Percentiles rank a stretch among this genome's conserved stretches.
These are phyloP conservation scores for Orbilia blumenaviensis DNA, from an alignment of 2,329 filamentous ascomycete genomes.

Conservation along the genomic window DNA sequence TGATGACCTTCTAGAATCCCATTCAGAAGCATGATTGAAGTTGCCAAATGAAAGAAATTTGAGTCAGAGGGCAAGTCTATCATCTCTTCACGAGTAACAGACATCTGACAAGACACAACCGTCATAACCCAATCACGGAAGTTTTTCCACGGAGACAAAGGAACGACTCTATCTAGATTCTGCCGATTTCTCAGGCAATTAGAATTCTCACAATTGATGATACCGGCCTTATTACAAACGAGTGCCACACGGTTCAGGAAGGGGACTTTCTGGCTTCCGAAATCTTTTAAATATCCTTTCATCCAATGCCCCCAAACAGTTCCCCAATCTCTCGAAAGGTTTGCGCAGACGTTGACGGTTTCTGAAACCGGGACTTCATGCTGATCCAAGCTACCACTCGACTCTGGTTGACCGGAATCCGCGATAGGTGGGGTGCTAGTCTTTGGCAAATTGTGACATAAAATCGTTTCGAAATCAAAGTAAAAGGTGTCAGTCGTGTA, in stretches of 20 bases:
- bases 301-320: slow-evolving; percentile 1
- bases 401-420: neutral
- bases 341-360: neutral
- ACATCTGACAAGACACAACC: slow-evolving; percentile 7
- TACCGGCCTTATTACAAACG: neutral
- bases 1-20: slow-evolving; percentile 5
- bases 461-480: neutral
- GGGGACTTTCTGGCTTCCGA: neutral
- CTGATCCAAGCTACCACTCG: neutral
- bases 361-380: neutral
- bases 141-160: neutral
- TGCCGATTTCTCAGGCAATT: neutral
- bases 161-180: neutral
- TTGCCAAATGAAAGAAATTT: neutral
- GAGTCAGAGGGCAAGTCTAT: neutral
- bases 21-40: neutral
- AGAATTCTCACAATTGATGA: slow-evolving; percentile 1
- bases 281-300: neutral
- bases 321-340: neutral
- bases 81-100: neutral
- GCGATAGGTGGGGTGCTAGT: neutral
- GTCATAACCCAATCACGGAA: slow-evolving; percentile 14
- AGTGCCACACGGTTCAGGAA: neutral
- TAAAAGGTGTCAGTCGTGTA: neutral
- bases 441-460: neutral